Percentiles rank a stretch among this genome's conserved stretches.
Conservation (phyloP, 2,329 filamentous ascomycete species). For the Colletotrichum orbiculare region DNA sequence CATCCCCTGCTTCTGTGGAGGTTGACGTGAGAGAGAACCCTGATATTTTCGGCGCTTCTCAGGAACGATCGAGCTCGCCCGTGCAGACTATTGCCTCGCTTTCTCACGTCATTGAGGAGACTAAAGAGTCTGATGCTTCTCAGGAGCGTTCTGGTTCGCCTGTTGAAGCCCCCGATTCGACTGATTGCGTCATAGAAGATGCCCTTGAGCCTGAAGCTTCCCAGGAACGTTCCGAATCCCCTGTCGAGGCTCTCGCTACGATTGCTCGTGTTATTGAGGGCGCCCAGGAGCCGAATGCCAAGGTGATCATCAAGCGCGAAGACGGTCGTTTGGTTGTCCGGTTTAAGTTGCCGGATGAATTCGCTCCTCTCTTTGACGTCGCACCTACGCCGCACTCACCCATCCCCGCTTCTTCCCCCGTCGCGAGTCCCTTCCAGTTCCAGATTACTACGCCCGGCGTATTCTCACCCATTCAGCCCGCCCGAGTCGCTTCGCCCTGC, state of each 20-base stretch:
- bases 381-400: neutral
- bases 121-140: neutral
- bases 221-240: constrained; percentile 18
- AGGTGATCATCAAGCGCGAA: constrained; percentile 13
- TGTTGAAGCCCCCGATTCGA: too few species aligned
- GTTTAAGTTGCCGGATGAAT: constrained; percentile 34
- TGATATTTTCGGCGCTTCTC: constrained; percentile 32
- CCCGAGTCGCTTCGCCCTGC: too few species aligned
- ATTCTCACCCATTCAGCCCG: too few species aligned
- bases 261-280: constrained; percentile 22
- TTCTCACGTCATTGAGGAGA: constrained; percentile 18
- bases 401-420: neutral
- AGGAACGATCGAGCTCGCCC: constrained; percentile 19
- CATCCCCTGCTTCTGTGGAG: constrained; percentile 16
- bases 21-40: constrained; percentile 33
- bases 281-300: constrained; percentile 11
- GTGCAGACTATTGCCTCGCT: constrained; percentile 19
- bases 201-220: constrained; percentile 28
- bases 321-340: constrained; percentile 30
- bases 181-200: constrained; percentile 18
- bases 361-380: constrained; percentile 1
- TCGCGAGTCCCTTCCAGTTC: too few species aligned
- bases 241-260: constrained; percentile 15
- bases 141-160: too few species aligned
- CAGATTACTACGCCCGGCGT: too few species aligned